Conservation (phyloP, 2,329 filamentous ascomycete genomes). For the Trichoderma sp. region DNA sequence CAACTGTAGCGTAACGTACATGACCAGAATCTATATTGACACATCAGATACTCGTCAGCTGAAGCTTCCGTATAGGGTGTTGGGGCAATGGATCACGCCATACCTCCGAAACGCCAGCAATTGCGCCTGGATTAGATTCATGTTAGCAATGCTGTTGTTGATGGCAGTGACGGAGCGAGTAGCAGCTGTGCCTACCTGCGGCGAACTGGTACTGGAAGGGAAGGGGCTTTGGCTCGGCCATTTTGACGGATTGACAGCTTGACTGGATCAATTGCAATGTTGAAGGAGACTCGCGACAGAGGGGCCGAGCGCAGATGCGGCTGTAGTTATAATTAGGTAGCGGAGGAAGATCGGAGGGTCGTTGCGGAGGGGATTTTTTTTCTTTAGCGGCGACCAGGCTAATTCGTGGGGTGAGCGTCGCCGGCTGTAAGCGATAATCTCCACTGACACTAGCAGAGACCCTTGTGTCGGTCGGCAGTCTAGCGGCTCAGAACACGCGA, state of each 20-base stretch:
- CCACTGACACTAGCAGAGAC: constrained; percentile 18
- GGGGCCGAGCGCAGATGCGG: constrained; percentile 23
- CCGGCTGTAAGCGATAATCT: constrained; percentile 29
- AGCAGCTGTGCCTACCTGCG: constrained; percentile 65
- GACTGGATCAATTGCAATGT: constrained; percentile 13
- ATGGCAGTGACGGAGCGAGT: background rate
- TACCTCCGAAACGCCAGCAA: constrained; percentile 97
- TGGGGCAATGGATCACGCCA: constrained; percentile 30
- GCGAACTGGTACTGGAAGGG: constrained; percentile 95
- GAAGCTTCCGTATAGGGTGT: background rate
- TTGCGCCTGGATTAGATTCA: constrained; percentile 63
- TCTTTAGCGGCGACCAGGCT: constrained; percentile 18
- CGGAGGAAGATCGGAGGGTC: constrained; percentile 29
- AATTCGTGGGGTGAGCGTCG: constrained; percentile 12
- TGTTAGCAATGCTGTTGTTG: constrained; percentile 26
- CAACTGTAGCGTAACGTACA: constrained; percentile 57
- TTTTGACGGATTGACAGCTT: constrained; percentile 45
- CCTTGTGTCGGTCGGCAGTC: constrained; percentile 7
- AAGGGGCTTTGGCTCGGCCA: constrained; percentile 74
- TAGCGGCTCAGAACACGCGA: constrained; percentile 23
- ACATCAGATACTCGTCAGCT: background rate
- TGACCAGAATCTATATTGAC: constrained; percentile 82
- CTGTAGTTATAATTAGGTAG: constrained; percentile 7
- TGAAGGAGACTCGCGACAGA: constrained; percentile 33
- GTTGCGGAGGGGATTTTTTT: constrained; percentile 24